Base-by-base conservation (phyloP, 805 yeast species). In the Cyberlindnera euphorbiae region DNA sequence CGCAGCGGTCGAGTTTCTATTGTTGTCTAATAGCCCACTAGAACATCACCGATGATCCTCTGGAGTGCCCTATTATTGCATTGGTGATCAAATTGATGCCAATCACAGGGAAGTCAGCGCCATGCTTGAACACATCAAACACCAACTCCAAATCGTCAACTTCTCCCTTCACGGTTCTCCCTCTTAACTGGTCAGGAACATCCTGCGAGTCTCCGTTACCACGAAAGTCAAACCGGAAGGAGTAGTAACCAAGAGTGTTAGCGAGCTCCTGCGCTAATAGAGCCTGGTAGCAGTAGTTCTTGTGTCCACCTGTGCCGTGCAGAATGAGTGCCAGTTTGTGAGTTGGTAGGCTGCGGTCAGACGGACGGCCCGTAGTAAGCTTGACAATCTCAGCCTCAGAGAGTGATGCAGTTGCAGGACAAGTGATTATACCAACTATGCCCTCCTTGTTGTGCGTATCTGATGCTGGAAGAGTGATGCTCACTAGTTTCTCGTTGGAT, bases 231-330 rank as follows among this genome's bases (percentile, higher is more conserved):
- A 88, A 78, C 44, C 97, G 64, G 31, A 86, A 67, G 5, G 82
- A 73, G 52, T 68, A 76, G 36, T 75, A 63, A 0, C 94, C 95
- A 40, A 71, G 55, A 8, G 71, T 69, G 1, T 61, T 53, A 0
- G 88, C 78, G 34, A 89, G 56, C 17, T 59, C 60, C 21, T 71
- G 71, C 1, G 94, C 89, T 30, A 84, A 56, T 13, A 62, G 47
- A 16, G 73, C 70, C 44, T 82, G 87, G 58, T 82, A 88, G 39
- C 85, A 77, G 53, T 85, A 82, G 62, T 83, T 75, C 47, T 86
- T 75, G 54, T 89, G 94, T 0, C 95, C 94, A 1, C 79, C 89
- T 40, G 75, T 81, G 1, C 97, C 97, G 55, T 89, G 97, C 12
- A 77, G 46, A n/a, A 88, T 53, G 7, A 88, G 53, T 0, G 80